phyloP scores from a whole-genome alignment of 371 early-diverging fungal species.

The Paramicrosporidium saccamoebae region DNA sequence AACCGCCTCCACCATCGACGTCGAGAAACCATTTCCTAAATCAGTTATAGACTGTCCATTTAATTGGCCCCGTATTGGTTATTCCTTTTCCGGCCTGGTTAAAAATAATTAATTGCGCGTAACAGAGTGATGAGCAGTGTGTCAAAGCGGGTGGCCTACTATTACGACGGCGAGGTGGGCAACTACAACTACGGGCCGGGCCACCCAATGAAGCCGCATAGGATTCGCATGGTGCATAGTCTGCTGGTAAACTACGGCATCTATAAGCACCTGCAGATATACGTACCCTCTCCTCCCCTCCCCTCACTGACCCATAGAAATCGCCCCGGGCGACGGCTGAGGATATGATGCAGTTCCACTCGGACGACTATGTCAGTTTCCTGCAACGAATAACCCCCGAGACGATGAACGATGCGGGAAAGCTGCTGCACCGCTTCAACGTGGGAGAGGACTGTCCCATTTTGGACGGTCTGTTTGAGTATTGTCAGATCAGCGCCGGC shows the following conservation, averaged over 20 bases:
- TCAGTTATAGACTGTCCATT: too few species aligned
- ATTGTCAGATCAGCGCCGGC: conserved; percentile 66
- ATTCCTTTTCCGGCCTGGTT: too few species aligned
- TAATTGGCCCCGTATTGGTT: too few species aligned
- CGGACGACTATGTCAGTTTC: conserved; percentile 96
- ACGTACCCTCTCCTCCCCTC: conserved; percentile 5
- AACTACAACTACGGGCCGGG: conserved; percentile 6
- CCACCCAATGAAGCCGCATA: conserved; percentile 98
- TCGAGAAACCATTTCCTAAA: too few species aligned
- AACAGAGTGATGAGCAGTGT: too few species aligned
- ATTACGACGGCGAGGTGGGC: too few species aligned
- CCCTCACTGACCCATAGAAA: conserved; percentile 17
- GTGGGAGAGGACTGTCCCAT: conserved; percentile 86
- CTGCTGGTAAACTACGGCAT: conserved; percentile 82
- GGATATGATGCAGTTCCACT: conserved; percentile 95
- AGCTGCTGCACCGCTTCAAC: conserved; percentile 30
- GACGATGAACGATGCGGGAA: conserved; percentile 36
- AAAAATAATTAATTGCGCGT: too few species aligned
- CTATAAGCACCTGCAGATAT: conserved; percentile 71
- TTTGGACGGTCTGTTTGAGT: conserved; percentile 87
- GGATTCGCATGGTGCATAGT: conserved; percentile 91
- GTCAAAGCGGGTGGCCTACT: too few species aligned
- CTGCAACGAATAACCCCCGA: conserved; percentile 75
- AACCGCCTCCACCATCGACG: too few species aligned
- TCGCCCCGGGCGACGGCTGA: conserved; percentile 44